Evolutionary conservation across 768 basidiomycete genomes (phyloP).

Genomic region (Tricholoma sp.): DNA sequence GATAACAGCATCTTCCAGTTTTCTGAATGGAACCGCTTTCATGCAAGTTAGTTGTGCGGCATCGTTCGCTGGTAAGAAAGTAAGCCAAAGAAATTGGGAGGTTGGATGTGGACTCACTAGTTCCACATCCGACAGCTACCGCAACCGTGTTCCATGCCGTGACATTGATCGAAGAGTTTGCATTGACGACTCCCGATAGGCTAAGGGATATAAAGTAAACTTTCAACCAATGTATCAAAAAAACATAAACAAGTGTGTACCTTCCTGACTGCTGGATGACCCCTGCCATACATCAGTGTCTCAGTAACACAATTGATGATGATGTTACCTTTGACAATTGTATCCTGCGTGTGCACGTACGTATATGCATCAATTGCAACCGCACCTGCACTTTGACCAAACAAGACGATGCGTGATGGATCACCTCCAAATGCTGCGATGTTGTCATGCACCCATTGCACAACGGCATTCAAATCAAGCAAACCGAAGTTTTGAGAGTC

Average conservation of each 20-base stretch:
- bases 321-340: slow-evolving; percentile 24
- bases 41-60: slow-evolving; percentile 31
- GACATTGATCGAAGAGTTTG: slow-evolving; percentile 10
- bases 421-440: slow-evolving; percentile 42
- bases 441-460: slow-evolving; percentile 44
- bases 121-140: slow-evolving; percentile 27
- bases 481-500: slow-evolving; percentile 35
- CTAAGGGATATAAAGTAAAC: background rate
- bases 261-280: slow-evolving; percentile 1
- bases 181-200: background rate
- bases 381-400: slow-evolving; percentile 35
- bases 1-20: slow-evolving; percentile 28
- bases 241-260: background rate
- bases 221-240: background rate
- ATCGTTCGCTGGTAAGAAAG: slow-evolving; percentile 8
- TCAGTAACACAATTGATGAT: background rate
- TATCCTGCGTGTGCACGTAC: slow-evolving; percentile 29
- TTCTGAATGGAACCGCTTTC: slow-evolving; percentile 26
- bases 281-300: background rate
- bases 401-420: slow-evolving; percentile 31
- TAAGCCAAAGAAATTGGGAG: background rate
- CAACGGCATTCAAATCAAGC: slow-evolving; percentile 34
- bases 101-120: slow-evolving; percentile 12
- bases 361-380: slow-evolving; percentile 29
- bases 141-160: slow-evolving; percentile 26